Evolutionary conservation across 371 early-diverging fungal genomes (phyloP), one percentile per base, ranked within the genome.

Genomic region (Basidiobolus meristosporus): DNA sequence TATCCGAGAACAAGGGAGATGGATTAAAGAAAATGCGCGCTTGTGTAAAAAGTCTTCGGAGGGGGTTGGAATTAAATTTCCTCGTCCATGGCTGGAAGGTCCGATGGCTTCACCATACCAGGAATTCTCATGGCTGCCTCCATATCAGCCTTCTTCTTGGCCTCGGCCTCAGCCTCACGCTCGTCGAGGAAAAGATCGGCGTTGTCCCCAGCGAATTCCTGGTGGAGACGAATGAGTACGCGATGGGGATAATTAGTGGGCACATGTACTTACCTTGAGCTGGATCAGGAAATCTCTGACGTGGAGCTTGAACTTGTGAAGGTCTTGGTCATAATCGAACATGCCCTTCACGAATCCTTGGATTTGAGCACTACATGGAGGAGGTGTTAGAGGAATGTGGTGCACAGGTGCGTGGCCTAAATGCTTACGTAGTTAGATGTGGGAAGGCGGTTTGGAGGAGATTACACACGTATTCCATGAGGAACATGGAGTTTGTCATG

Each of bases 201-300:
- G 50, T 81, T 82, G 52, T 93, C 88, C n/a, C 81, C 87, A 7
- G 80, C 71, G 56, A 90, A 89, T 54, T 90, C 91, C 62, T 65
- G 31, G 16, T 26, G 17, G 4, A 17, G 10, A 15, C 0, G 11
- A 23, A 43, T 23, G 6, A 2, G 34, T 44, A 11, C 45, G 42
- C 15, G 46, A 30, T 1, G 43, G 41, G 1, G 39, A 40, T 53
- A 47, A 51, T 38, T 47, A 48, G 18, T 51, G n/a, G 28, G 21
- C 12, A 12, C 9, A 49, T 38, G 12, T 21, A 20, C 38, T 6
- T 41, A 56, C 66, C 68, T 91, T 93, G 45, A 96, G 57, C 50
- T 89, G 85, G 43, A 96, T 89, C 52, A 98, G 64, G 63, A 98
- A 98, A 60, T 98, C 98, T 55, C 93, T 83, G 41, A 98, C 68